A percentile compares a stretch with the other conserved stretches of the same genome.
phyloP scores from a whole-genome alignment of 805 yeast genomes.

The Cyberlindnera galapagoensis region DNA sequence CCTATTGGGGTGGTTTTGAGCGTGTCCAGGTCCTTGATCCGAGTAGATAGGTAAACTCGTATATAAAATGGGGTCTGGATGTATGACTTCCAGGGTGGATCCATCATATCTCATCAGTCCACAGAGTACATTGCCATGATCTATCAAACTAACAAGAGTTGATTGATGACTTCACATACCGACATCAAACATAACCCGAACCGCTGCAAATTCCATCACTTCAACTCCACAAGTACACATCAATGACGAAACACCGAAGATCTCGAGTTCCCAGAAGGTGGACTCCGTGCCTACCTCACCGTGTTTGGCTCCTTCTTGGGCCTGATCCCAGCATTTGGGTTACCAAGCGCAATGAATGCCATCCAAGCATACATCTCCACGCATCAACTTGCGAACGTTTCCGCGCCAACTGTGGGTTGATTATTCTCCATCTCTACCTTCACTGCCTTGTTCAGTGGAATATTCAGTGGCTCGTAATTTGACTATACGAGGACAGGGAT shows the following conservation, averaged over 20 bases:
- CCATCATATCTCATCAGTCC: no score
- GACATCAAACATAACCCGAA: no score
- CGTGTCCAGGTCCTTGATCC: no score
- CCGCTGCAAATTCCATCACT: no score
- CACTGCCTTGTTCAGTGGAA: conserved; percentile 23
- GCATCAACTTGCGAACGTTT: conserved; percentile 40
- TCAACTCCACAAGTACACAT: no score
- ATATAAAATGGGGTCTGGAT: no score
- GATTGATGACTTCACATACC: no score
- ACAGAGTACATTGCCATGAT: no score
- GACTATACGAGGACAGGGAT: conserved; percentile 37
- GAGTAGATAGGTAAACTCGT: no score
- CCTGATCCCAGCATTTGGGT: conserved; percentile 43
- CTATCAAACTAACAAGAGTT: no score
- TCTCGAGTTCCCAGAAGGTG: conserved; percentile 47
- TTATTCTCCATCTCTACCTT: conserved; percentile 34
- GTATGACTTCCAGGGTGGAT: no score
- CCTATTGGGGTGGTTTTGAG: no score
- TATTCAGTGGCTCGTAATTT: conserved; percentile 38
- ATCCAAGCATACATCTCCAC: conserved; percentile 49
- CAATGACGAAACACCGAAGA: conserved; percentile 3
- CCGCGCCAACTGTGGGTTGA: conserved; percentile 48
- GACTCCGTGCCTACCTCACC: conserved; percentile 42
- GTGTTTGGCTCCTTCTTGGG: conserved; percentile 53
- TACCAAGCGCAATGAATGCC: conserved; percentile 52